phyloP scores from a whole-genome alignment of 768 basidiomycete genomes.

The Russula earlei region DNA sequence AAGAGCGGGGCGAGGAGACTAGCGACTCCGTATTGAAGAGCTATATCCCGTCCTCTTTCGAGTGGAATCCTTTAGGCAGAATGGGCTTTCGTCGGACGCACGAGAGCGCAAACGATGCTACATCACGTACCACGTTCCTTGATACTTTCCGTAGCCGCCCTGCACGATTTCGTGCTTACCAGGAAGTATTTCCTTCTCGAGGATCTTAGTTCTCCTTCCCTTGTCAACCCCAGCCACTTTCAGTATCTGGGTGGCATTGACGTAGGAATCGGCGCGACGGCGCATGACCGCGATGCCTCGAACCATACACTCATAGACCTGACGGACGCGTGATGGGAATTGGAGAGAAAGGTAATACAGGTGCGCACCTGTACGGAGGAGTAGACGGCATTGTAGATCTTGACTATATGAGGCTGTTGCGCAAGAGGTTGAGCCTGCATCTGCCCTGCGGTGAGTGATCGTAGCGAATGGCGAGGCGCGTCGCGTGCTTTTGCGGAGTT shows the following conservation, averaged over 20 bases:
- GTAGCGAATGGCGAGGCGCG: neutral
- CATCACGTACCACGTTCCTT: slow-evolving; percentile 84
- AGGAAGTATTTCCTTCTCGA: slow-evolving; percentile 92
- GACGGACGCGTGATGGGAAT: slow-evolving; percentile 20
- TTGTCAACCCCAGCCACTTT: slow-evolving; percentile 99
- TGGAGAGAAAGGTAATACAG: neutral
- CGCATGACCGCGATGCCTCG: slow-evolving; percentile 99
- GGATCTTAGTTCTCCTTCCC: slow-evolving; percentile 89
- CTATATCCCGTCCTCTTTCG: slow-evolving; percentile 87
- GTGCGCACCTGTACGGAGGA: slow-evolving; percentile 70
- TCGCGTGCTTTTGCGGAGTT: slow-evolving; percentile 20
- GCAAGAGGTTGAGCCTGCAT: slow-evolving; percentile 13
- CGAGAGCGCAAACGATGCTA: slow-evolving; percentile 4
- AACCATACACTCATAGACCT: slow-evolving; percentile 98
- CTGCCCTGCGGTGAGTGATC: neutral
- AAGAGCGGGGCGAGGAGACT: slow-evolving; percentile 83
- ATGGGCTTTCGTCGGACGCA: neutral
- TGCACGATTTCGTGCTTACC: slow-evolving; percentile 98
- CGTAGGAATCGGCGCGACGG: slow-evolving; percentile 84
- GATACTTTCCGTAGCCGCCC: slow-evolving; percentile 98
- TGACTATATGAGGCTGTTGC: slow-evolving; percentile 41
- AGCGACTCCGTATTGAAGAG: slow-evolving; percentile 84
- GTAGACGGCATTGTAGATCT: slow-evolving; percentile 91
- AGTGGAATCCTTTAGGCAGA: slow-evolving; percentile 75
- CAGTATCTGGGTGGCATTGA: slow-evolving; percentile 98